Base-by-base conservation (phyloP, 139 green algal species). In the Picochlorum sp. region DNA sequence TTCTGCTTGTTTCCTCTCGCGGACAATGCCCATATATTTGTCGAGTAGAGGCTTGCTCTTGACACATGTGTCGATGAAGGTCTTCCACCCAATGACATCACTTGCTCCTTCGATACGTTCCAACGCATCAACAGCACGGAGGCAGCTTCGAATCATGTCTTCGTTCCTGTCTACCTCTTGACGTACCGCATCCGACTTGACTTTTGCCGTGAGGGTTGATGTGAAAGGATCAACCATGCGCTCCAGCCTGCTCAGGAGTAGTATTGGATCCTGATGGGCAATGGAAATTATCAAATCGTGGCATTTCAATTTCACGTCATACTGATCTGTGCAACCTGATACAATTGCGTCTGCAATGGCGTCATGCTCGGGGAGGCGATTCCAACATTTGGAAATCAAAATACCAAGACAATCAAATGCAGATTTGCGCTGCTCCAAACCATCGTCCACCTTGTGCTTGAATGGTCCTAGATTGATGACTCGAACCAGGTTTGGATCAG, bases 91-190 rank as follows among this genome's bases (percentile, higher is more conserved):
- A 0, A 60, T 57, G 26, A 71, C 74, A 37, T 21, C 23, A n/a
- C 5, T 20, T 16, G 68, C 62, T 21, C 74, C 76, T 4, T 76
- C 79, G 26, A 97, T 78, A 37, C 67, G 69, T 16, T 71, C 76
- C 52, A 97, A 58, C 3, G 86, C 78, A 20, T 92, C 78, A 5
- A 98, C 73, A 4, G 81, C 84, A 7, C 88, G 76, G 57, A 98
- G 80, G 66, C 85, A 92, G 67, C 75, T 88, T 57, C 88, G 82
- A 49, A 98, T 70, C 87, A 97, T 86, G 74, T 98, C 92, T 58
- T 98, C 88, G 66, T 97, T 89, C 4, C 92, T 88, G 76, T 98
- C 92, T 30, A 96, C 83, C 83, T 98, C 92, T 75, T 98, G 92
- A 82, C 97, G 97, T 38, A 98, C 93, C 11, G 92, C 90, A 55